Base-by-base conservation (phyloP, 768 basidiomycete genomes). In the Austroboletus eburneus region DNA sequence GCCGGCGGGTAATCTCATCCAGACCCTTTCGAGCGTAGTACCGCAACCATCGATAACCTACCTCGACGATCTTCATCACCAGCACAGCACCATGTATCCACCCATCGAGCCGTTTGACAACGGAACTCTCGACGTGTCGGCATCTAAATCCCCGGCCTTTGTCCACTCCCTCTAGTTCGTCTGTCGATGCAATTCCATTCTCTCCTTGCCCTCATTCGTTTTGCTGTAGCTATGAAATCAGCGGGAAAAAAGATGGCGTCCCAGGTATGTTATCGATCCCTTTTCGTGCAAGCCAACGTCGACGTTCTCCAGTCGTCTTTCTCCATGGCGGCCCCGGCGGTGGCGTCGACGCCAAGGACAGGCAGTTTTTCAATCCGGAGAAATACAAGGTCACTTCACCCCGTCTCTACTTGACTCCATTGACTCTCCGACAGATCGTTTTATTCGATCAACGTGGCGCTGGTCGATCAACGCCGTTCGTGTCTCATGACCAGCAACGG, bases 381-480 rank as follows among this genome's bases (percentile, higher is more conserved):
- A 87, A 89, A 60, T 95, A 93, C 73, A 89, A 87, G 72, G 88
- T 82, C 37, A 34, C 55, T 53, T 23, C 32, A 10, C 17, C 36
- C 18, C n/a, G 22, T 38, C 12, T 35, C 45, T 9, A 29, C 22
- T 25, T 33, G 5, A 5, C 20, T 34, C 33, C 42, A 3, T 51
- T 47, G 20, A 51, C 21, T 34, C 21, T 9, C 36, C 32, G 43
- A 33, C 45, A 90, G 86, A 89, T 94, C 57, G 67, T 95, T 50
- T 75, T 95, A 20, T 81, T 92, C 55, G 93, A 96, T 67, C 94
- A 97, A 66, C 76, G 94, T 50, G 94, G 94, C 14, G 65, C 87
- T 14, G 94, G 94, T 17, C 85, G 89, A 57, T 91, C 88, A 16
- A 88, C 76, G 0, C 93, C 93, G 81, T 89, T 63, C 51, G 83